These are phyloP conservation scores for Aspergillus hancockii DNA, from an alignment of 495 filamentous ascomycete genomes.

Conservation along the genomic window DNA sequence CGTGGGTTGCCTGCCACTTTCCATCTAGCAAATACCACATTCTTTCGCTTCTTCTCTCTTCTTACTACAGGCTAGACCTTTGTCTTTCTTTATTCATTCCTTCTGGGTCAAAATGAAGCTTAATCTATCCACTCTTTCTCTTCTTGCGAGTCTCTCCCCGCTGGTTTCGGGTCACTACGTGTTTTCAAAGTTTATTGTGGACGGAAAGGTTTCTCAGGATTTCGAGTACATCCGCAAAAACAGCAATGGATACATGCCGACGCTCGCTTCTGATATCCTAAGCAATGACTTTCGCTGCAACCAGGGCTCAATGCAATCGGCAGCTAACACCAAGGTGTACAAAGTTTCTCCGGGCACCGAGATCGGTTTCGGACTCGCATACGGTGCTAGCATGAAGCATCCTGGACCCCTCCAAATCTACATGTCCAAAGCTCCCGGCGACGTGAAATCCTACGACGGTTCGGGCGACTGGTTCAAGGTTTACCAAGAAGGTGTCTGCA, in stretches of 20 bases:
- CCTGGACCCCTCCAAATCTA: slow-evolving; percentile 23
- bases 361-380: slow-evolving; percentile 3
- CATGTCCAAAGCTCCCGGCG: slow-evolving; percentile 30
- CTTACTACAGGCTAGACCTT: not conserved
- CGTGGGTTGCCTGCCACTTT: too few species aligned
- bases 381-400: slow-evolving; percentile 13
- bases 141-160: not conserved
- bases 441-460: slow-evolving; percentile 26
- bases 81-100: not conserved
- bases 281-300: slow-evolving; percentile 12
- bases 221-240: slow-evolving; percentile 11
- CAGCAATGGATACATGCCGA: slow-evolving; percentile 10
- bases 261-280: not conserved
- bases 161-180: slow-evolving; percentile 7
- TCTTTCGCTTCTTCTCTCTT: too few species aligned
- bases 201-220: not conserved
- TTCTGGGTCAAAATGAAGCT: not conserved
- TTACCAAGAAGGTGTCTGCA: slow-evolving; percentile 22
- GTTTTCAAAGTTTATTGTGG: slow-evolving; percentile 2
- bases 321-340: slow-evolving; percentile 1
- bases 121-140: not conserved
- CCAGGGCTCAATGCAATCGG: not conserved
- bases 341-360: not conserved
- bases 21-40: too few species aligned
- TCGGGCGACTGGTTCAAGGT: slow-evolving; percentile 37